Percentiles rank a stretch among this genome's conserved stretches.
Evolutionary conservation across 2,329 filamentous ascomycete genomes (phyloP).

Genomic region (Aspergillus terreus): DNA sequence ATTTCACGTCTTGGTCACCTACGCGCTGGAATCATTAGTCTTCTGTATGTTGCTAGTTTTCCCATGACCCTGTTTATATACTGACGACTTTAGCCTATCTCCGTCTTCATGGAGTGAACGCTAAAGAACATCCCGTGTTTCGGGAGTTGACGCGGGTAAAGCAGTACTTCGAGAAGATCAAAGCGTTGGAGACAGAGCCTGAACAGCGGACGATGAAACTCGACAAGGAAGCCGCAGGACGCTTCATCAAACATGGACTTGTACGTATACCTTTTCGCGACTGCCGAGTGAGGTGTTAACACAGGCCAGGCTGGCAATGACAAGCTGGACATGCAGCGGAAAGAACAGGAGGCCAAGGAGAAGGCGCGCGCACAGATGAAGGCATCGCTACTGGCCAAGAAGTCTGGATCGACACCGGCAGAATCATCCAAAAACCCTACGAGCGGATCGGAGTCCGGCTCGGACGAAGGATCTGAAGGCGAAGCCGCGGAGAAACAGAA

Average conservation of each 20-base stretch:
- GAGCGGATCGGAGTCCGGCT: slow-evolving; percentile 15
- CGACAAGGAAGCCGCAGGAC: slow-evolving; percentile 71
- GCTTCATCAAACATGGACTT: slow-evolving; percentile 79
- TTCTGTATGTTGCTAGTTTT: slow-evolving; percentile 60
- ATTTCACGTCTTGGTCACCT: slow-evolving; percentile 81
- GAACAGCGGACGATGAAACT: slow-evolving; percentile 56
- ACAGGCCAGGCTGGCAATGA: slow-evolving; percentile 44
- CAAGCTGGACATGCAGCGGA: slow-evolving; percentile 48
- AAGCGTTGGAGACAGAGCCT: slow-evolving; percentile 64
- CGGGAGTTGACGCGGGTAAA: slow-evolving; percentile 80
- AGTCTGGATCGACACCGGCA: slow-evolving; percentile 24
- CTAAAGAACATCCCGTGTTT: slow-evolving; percentile 81
- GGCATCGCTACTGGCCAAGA: slow-evolving; percentile 42
- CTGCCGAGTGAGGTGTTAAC: slow-evolving; percentile 13
- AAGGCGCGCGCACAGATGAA: slow-evolving; percentile 48
- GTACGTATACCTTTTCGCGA: slow-evolving; percentile 44
- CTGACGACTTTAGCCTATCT: slow-evolving; percentile 59
- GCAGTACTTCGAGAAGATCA: slow-evolving; percentile 91
- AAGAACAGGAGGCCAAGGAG: slow-evolving; percentile 49
- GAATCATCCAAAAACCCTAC: slow-evolving; percentile 16
- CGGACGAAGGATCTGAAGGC: slow-evolving; percentile 10
- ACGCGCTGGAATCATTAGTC: slow-evolving; percentile 83
- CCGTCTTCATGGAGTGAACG: slow-evolving; percentile 72
- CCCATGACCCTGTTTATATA: neutral
- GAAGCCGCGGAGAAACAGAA: neutral